phyloP scores from a whole-genome alignment of 192 early-diverging fungal genomes.

The Coemansia brasiliensis region DNA sequence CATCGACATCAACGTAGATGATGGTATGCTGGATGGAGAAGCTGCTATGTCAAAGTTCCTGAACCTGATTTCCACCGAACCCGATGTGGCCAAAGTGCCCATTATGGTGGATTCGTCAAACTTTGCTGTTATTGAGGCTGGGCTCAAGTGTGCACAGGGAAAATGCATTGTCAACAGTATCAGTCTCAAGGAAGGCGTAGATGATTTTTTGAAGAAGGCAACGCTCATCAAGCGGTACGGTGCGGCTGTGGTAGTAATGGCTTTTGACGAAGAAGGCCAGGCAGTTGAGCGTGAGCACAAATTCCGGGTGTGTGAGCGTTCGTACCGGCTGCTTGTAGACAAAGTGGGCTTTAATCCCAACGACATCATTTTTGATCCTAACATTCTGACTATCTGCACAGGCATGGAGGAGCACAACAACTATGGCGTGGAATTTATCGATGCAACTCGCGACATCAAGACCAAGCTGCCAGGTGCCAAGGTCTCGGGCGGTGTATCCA shows the following conservation, averaged over 20 bases:
- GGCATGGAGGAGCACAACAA: conserved; percentile 98
- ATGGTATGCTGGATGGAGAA: conserved; percentile 91
- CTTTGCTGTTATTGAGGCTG: conserved; percentile 94
- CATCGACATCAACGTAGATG: conserved; percentile 96
- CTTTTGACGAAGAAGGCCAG: conserved; percentile 95
- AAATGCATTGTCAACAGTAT: conserved; percentile 99
- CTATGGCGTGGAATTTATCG: conserved; percentile 93
- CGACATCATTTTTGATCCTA: conserved; percentile 89
- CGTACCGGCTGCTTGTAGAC: conserved; percentile 85
- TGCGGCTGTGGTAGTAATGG: conserved; percentile 96
- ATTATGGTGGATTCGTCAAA: conserved; percentile 98
- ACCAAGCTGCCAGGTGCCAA: conserved; percentile 82
- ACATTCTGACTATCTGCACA: conserved; percentile 94
- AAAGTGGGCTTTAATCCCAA: conserved; percentile 80
- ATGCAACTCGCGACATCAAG: conserved; percentile 76
- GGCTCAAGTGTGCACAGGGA: conserved; percentile 93
- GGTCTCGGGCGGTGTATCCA: conserved; percentile 95
- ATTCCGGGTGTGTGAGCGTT: conserved; percentile 85
- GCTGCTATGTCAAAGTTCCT: conserved; percentile 93
- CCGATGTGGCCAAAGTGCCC: conserved; percentile 84
- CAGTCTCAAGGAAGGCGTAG: conserved; percentile 92
- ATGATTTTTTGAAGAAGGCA: conserved; percentile 89
- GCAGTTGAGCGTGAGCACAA: conserved; percentile 83
- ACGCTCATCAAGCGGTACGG: conserved; percentile 86
- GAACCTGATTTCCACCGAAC: conserved; percentile 92